Base-by-base conservation (phyloP, 176 grass and related monocot species). In the Urochloa ruziziensis region DNA sequence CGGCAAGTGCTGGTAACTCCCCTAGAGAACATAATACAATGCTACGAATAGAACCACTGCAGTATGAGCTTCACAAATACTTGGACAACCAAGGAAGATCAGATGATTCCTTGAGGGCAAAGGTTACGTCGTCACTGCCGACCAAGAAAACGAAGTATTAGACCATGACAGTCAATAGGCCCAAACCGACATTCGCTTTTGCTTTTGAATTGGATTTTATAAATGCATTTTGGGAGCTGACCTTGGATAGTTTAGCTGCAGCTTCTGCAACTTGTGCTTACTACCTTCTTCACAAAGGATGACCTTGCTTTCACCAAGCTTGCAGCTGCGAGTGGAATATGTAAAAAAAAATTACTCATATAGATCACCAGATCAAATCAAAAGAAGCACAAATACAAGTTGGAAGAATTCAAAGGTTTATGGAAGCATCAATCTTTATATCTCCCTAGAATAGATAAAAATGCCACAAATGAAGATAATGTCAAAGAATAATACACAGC, bases 241-340 rank as follows among this genome's bases (percentile, higher is more conserved):
- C 96, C 96, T 99, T 77, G 96, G 91, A 68, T 89, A 95, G 52
- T 96, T 99, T 7, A 99, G 89, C 89, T 99, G 96, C 79, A 99
- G 85, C 79, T 96, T 99, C 85, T 99, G 96, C 70, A 91, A 77
- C 76, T 86, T 94, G 76, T 94, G 96, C 65, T 94, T 99, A 16
- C 87, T 88, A 25, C 86, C 86, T 86, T 99, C 96, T 86, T 99
- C 96, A 3, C 96, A 96, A 11, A 99, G 89, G 82, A 99, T 87
- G 70, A 99, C 90, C 87, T 91, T 93, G 74, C 87, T 89, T 80
- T 99, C 96, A 75, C 93, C 89, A 83, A 99, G 96, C 83, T 91
- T 95, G 87, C 91, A 98, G 60, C 96, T 98, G 85, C 8, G 58
- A 67, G 33, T 83, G 61, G 7, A 75, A 83, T 23, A 66, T 42